Base-by-base conservation (phyloP, 2,329 filamentous ascomycete genomes). In the Epichloe brachyelytri region DNA sequence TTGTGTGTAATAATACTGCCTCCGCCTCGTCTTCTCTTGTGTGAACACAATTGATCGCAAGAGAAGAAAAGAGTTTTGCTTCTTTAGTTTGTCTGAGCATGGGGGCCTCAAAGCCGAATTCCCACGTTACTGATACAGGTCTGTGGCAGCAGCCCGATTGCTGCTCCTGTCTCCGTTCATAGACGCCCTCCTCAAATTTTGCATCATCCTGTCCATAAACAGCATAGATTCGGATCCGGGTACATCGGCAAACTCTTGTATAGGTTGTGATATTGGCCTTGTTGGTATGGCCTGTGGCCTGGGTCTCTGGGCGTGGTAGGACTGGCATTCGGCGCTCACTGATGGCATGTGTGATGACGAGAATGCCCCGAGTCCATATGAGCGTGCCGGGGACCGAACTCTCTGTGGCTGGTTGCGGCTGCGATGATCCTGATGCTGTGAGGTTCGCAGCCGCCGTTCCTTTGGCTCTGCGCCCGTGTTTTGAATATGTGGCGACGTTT, bases 151-250 rank as follows among this genome's bases (percentile, higher is more conserved):
- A 19, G 26, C 30, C 19, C 30, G 43, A 30, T 33, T 5, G 26
- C 15, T 37, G 26, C 12, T 19, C 6, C 19, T 46, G 19, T 45
- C 36, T 19, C 47, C 50, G 17, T 51, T 54, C 48, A 50, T 44
- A 14, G 65, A 67, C 10, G 69, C 70, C 47, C 70, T 66, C 41
- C 70, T 69, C 14, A 79, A 63, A 55, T 77, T 76, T 43, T 62
- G 59, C 68, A 79, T 72, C 68, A 79, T 73, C 54, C 70, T 70
- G 59, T 78, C 74, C 43, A 79, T 69, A 40, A 78, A 66, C 26
- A 71, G 64, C 64, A 71, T 69, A n/a, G 70, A 72, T 56, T 72
- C 71, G 46, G 63, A 58, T 11, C 66, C 68, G 8, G 71, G 68
- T 20, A 71, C 68, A 50, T 73, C 70, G 2, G 69, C 62, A 47